Evolutionary conservation across 192 early-diverging fungal species (phyloP).

Genomic region (Umbelopsis sp.): DNA sequence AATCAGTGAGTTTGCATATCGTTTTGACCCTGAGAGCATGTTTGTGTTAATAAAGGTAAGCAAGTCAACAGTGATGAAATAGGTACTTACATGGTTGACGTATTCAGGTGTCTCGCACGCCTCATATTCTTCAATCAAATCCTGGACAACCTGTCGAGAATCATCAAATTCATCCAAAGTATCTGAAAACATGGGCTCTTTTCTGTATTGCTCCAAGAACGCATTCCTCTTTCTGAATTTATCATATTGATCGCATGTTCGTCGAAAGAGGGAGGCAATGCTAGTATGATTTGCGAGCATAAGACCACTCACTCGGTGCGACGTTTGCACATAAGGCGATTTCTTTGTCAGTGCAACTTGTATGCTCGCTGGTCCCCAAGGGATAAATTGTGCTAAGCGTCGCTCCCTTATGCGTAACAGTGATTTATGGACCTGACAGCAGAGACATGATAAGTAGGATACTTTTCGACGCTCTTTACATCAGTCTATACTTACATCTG

Average conservation of each 20-base stretch:
- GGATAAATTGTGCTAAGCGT: conserved; percentile 94
- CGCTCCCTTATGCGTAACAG: conserved; percentile 93
- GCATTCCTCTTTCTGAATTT: conserved; percentile 92
- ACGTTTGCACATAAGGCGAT: conserved; percentile 89
- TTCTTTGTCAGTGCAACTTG: conserved; percentile 96
- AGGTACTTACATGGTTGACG: conserved; percentile 59
- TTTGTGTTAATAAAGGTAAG: too few species aligned
- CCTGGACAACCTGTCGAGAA: conserved; percentile 85
- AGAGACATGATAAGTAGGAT: background rate
- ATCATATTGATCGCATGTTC: conserved; percentile 93
- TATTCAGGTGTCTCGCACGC: conserved; percentile 94
- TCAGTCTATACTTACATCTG: conserved; percentile 66
- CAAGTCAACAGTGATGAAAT: background rate
- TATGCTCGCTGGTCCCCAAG: conserved; percentile 99
- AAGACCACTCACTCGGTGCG: conserved; percentile 93
- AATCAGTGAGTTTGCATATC: conserved; percentile 16
- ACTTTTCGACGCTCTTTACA: background rate
- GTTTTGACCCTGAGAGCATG: conserved; percentile 1
- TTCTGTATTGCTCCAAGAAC: conserved; percentile 92
- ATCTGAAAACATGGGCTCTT: conserved; percentile 80
- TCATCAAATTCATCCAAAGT: conserved; percentile 92
- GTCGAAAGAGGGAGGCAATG: conserved; percentile 86
- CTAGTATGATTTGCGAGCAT: conserved; percentile 99
- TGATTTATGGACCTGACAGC: conserved; percentile 90
- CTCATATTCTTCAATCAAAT: conserved; percentile 93